These are phyloP conservation scores for Laetiporus sulphureus DNA, from an alignment of 1,284 basidiomycete genomes.

Conservation along the genomic window DNA sequence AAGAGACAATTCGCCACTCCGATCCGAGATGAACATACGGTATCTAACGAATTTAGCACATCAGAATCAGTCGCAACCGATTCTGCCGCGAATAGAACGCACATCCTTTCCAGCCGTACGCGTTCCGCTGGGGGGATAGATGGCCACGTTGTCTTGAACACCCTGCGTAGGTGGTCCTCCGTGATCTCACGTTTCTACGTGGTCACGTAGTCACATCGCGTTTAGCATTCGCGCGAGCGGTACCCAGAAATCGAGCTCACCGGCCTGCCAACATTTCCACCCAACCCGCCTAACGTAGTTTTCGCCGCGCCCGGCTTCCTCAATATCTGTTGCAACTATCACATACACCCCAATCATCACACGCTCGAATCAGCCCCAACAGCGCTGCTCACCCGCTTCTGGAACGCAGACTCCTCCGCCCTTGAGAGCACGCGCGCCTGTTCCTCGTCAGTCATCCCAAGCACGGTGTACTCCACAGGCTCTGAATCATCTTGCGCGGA, in stretches of 20 bases:
- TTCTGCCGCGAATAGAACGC: too few species aligned
- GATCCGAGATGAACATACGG: slow-evolving; percentile 58
- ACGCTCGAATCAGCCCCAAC: too few species aligned
- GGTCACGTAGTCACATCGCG: too few species aligned
- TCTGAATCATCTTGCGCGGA: slow-evolving; percentile 24
- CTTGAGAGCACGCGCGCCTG: slow-evolving; percentile 34
- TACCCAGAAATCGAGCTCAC: too few species aligned
- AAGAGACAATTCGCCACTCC: slow-evolving; percentile 55
- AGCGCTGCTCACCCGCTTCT: slow-evolving; percentile 40
- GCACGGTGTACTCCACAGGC: slow-evolving; percentile 35
- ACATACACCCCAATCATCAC: too few species aligned
- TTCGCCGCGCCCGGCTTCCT: too few species aligned
- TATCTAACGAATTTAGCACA: too few species aligned
- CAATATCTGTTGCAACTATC: too few species aligned
- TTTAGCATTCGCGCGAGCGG: too few species aligned
- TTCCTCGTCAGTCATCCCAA: slow-evolving; percentile 34
- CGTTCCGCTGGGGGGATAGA: slow-evolving; percentile 79
- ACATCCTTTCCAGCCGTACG: slow-evolving; percentile 68
- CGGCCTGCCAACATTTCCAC: too few species aligned
- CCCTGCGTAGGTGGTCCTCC: slow-evolving; percentile 54
- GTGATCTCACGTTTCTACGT: slow-evolving; percentile 47
- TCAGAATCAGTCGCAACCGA: too few species aligned
- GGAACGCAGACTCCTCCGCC: slow-evolving; percentile 56
- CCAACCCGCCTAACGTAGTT: too few species aligned
- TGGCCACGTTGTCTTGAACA: slow-evolving; percentile 66